phyloP scores from a whole-genome alignment of 2,329 filamentous ascomycete species.

The Fusarium concolor region DNA sequence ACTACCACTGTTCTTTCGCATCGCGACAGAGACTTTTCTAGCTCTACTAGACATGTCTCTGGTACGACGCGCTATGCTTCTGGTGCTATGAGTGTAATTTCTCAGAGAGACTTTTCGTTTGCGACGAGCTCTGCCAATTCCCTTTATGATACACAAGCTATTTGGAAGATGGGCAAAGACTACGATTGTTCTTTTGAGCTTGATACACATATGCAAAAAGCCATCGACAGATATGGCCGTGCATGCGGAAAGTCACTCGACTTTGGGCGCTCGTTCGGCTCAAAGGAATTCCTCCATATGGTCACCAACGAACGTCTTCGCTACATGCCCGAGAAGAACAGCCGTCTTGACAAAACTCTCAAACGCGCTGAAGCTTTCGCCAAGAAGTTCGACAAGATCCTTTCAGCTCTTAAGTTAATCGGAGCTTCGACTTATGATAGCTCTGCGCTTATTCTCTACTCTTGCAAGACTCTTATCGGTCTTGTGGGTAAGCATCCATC shows the following conservation, averaged over 20 bases:
- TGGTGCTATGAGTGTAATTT: background rate
- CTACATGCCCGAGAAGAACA: background rate
- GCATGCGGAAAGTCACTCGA: background rate
- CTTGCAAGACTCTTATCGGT: background rate
- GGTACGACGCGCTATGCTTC: background rate
- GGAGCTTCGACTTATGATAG: background rate
- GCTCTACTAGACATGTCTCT: background rate
- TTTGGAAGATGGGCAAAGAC: background rate
- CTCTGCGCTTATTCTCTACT: background rate
- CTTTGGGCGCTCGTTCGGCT: background rate
- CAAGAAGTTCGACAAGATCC: slow-evolving; percentile 1
- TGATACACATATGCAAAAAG: background rate
- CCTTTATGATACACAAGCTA: background rate
- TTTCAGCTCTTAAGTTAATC: background rate
- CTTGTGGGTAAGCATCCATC: background rate
- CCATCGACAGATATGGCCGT: background rate
- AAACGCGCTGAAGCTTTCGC: background rate
- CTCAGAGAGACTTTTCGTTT: background rate
- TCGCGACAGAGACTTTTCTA: background rate
- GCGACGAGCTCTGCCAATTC: background rate
- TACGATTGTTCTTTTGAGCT: background rate
- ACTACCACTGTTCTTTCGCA: background rate
- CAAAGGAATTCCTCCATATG: background rate
- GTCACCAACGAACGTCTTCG: background rate
- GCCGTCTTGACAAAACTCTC: background rate